Conservation (phyloP, 768 basidiomycete species). For the Grammothele lineata region DNA sequence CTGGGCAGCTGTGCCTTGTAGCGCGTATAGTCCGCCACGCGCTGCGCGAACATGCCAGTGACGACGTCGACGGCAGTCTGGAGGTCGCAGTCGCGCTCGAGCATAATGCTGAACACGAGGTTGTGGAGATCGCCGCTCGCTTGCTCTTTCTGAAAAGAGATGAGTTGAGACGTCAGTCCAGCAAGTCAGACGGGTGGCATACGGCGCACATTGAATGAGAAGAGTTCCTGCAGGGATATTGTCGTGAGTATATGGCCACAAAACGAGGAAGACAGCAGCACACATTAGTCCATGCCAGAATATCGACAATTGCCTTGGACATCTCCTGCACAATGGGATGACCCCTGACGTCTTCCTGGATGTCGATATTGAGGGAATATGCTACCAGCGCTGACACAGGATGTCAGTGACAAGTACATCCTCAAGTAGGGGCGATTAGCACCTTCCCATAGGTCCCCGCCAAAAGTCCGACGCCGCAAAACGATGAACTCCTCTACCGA, state of each 20-base stretch:
- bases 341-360: constrained; percentile 35
- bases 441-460: constrained; percentile 36
- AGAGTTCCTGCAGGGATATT: constrained; percentile 16
- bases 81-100: constrained; percentile 29
- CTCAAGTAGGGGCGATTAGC: neutral
- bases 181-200: neutral
- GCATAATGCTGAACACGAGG: constrained; percentile 36
- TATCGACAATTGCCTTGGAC: constrained; percentile 34
- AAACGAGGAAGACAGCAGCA: constrained; percentile 18
- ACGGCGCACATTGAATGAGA: constrained; percentile 13
- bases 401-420: neutral
- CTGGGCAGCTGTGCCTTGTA: constrained; percentile 30
- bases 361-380: constrained; percentile 33
- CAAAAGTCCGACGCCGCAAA: constrained; percentile 35
- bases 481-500: constrained; percentile 35
- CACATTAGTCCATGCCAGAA: constrained; percentile 40
- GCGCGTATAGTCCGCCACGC: constrained; percentile 29
- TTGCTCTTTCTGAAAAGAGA: constrained; percentile 30
- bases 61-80: constrained; percentile 32
- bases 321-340: constrained; percentile 30
- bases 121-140: constrained; percentile 37
- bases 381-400: constrained; percentile 28
- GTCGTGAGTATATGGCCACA: constrained; percentile 23
- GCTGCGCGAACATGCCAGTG: constrained; percentile 33
- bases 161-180: no score